Evolutionary conservation across 148 eudicot genomes (phyloP).

Genomic region (Silene uniflora): DNA sequence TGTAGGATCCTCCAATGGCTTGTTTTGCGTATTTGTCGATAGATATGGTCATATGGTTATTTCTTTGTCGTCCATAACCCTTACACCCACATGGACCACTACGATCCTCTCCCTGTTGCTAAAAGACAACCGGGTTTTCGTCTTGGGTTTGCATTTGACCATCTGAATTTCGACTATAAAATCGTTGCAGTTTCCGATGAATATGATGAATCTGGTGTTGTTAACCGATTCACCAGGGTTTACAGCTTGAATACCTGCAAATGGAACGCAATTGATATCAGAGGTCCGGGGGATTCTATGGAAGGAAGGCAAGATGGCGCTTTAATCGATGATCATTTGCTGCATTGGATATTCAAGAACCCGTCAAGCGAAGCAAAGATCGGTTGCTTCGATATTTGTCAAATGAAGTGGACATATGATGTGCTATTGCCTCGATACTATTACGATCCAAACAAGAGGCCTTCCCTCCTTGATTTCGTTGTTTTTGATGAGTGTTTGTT

Average conservation of each 20-base stretch:
- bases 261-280: not conserved
- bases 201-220: not conserved
- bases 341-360: constrained; percentile 5
- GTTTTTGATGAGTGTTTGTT: constrained; percentile 2
- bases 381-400: not conserved
- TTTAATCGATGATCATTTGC: not conserved
- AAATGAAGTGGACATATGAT: not conserved
- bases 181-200: not conserved
- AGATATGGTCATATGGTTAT: too few relatives aligned
- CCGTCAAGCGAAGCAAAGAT: not conserved
- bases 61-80: not conserved
- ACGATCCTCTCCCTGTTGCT: too few relatives aligned
- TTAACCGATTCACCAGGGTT: not conserved
- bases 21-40: not conserved
- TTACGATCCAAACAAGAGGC: not conserved
- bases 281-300: not conserved
- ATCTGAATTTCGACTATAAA: not conserved
- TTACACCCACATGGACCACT: not conserved
- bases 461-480: not conserved
- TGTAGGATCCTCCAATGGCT: not conserved
- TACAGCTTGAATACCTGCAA: constrained; percentile 2
- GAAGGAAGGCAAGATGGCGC: not conserved
- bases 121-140: not conserved
- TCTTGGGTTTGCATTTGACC: constrained; percentile 2
- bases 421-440: not conserved